Base-by-base conservation (phyloP, 2,329 filamentous ascomycete species). In the Neofusicoccum cordaticola region DNA sequence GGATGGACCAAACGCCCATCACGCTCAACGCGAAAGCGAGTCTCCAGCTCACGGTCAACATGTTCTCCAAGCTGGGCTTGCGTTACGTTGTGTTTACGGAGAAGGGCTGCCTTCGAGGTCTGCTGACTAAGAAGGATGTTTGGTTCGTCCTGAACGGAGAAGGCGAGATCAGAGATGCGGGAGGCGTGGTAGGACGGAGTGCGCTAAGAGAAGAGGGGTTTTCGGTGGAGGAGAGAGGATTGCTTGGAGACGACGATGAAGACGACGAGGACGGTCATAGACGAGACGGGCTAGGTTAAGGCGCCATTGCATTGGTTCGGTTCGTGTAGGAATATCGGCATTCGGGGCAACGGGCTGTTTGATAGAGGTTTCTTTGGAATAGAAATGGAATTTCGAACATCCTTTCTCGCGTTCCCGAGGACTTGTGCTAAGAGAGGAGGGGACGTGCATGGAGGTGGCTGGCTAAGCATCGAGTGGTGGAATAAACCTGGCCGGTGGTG, bases 1-100 rank as follows among this genome's bases (percentile, higher is more conserved):
- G 95, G 95, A 97, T 99, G 93, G 95, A 99, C 77, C 94, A 97
- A 77, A 99, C 95, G 0, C 95, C 95, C 0, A 90, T 99, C 52
- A 98, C 95, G 0, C 83, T 98, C 17, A 91, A 92, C 47, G 88
- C 87, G 22, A 86, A 88, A 67, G 88, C 88, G 15, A 89, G 84
- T 66, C 87, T 99, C 66, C 88, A 93, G 74, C 85, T 98, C n/a
- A 92, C 91, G 3, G 89, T 96, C 27, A 89, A 86, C 65, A 96
- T 99, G 84, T 98, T 99, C 78, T 93, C 97, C 80, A 94, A 94
- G 74, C 86, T 99, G 8, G 95, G 95, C 19, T 80, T 99, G 67
- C 86, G 94, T 58, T 97, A 98, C 79, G 87, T 99, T 4, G 80
- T 98, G 2, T 96, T 98, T 75, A 88, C 87, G 44, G 91, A 97